Base-by-base conservation (phyloP, 352 stramenopile genomes). In the Phytophthora meadii region DNA sequence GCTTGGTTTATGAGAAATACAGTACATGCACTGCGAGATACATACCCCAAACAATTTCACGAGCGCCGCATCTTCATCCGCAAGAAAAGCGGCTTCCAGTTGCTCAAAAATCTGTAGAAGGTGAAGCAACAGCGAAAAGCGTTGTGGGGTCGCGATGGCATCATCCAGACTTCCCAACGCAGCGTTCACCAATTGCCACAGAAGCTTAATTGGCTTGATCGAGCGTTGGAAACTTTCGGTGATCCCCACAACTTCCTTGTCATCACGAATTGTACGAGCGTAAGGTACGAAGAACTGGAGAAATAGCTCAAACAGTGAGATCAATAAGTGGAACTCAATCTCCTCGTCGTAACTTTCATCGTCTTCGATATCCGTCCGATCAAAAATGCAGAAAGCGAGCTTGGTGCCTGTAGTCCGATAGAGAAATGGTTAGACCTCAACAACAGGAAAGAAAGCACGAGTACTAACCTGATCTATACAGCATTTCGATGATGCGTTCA, bases 331-430 rank as follows among this genome's bases (percentile, higher is more conserved):
- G 37, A 88, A 88, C 65, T 90, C 83, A 42, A 89, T 78, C 53
- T 92, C 81, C 66, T 92, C 83, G 28, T 92, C 83, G 58, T 88
- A 90, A 36, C 75, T 82, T 36, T 92, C 83, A 27, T 89, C 82
- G 50, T 91, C 82, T 47, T 91, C 82, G 4, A 88, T 77, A 34
- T 89, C 78, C 0, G 74, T 88, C 25, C 80, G 80, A 30, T 91
- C 82, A 49, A 88, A 89, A 32, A 91, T 86, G 27, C 71, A 84
- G 46, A 91, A 91, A 14, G 84, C 65, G 34, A 91, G 73, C 47
- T 91, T 91, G 9, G 69, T 72, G 27, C 72, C 78, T 86, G 51
- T 11, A 27, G 14, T 46, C 51, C 22, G 45, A 30, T 22, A 56
- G 19, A 45, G 44, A 50, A 45, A 15, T 3, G 1, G 22, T 51